Base-by-base conservation (phyloP, 805 yeast species). In the Nakazawaea sp. region DNA sequence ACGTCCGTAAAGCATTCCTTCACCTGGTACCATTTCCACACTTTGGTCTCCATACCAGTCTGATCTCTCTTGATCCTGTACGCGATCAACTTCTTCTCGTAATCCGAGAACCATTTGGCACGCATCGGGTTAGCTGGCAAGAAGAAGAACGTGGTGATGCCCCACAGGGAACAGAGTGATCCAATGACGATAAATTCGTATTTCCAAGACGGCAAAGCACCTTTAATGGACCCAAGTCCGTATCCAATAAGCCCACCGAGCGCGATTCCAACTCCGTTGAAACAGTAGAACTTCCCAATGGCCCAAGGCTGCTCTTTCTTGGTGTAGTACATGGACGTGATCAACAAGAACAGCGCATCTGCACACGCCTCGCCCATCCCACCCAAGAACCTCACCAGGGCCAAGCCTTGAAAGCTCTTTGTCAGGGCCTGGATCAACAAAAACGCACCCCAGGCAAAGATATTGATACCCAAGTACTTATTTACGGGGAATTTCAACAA, bases 311-410 rank as follows among this genome's bases (percentile, higher is more conserved):
- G 78, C 43, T 74, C 78, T 4, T 61, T 50, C 38, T 68, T 69
- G 27, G 70, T 68, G 56, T 75, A 79, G 58, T 75, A 79, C 81
- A 75, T 75, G 19, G 81, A 71, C 27, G 78, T 72, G 30, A 78
- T 64, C 30, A 35, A 30, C 19, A 30, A 30, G 26, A 30, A 35
- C 3, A 30, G 34, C 3, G 39, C 34, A 8, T 30, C 39, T 4
- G 34, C 34, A 30, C 29, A 23, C 18, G 26, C 16, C 19, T 35
- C 39, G 2, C 29, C 39, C 10, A 26, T 30, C 17, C 39, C 39
- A 5, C 25, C 30, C 9, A 66, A 36, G 18, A 67, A 47, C 38
- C 74, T 51, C 20, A 60, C 48, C 4, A 59, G 63, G 24, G 66
- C 41, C 42, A 68, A 55, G 5, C 70, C 70, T 21, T 57, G 64